Evolutionary conservation across 2,329 filamentous ascomycete species (phyloP).

Genomic region (Ophioceras dolichostomum): DNA sequence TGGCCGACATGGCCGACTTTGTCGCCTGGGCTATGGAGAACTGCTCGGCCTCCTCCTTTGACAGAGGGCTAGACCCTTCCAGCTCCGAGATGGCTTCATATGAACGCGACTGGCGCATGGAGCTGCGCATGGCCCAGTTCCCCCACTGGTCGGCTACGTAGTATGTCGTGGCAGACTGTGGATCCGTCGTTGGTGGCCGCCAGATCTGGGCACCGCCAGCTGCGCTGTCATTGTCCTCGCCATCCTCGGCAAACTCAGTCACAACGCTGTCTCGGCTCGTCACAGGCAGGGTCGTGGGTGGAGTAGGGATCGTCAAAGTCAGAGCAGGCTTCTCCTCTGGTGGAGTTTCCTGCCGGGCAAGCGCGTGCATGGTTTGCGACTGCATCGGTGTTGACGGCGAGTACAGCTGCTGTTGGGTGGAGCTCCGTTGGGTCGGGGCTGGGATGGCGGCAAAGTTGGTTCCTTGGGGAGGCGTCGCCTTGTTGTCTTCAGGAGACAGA

Average conservation of each 20-base stretch:
- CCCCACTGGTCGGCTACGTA: conserved; percentile 40
- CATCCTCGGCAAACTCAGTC: conserved; percentile 41
- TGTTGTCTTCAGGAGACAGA: conserved; percentile 21
- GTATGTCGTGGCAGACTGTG: conserved; percentile 29
- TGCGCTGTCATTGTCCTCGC: conserved; percentile 20
- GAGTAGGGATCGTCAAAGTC: conserved; percentile 22
- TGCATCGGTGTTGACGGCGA: too few relatives aligned
- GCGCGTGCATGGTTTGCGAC: neutral
- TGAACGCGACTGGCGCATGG: conserved; percentile 13
- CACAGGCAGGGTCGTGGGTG: conserved; percentile 2
- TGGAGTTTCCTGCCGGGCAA: neutral
- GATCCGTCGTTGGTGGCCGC: conserved; percentile 33
- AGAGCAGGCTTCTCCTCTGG: conserved; percentile 25
- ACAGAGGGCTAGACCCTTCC: conserved; percentile 8
- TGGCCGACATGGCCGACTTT: conserved; percentile 4
- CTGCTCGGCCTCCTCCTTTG: conserved; percentile 6
- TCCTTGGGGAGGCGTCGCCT: neutral
- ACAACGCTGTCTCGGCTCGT: conserved; percentile 27
- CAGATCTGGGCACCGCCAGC: conserved; percentile 30
- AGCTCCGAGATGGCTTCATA: conserved; percentile 12
- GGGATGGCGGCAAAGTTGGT: too few relatives aligned
- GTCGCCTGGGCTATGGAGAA: conserved; percentile 6
- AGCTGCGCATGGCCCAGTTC: conserved; percentile 38
- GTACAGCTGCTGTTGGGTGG: too few relatives aligned
- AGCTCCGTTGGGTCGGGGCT: too few relatives aligned